Evolutionary conservation across 176 grass and related monocot genomes (phyloP).

Genomic region (Phragmites australis): DNA sequence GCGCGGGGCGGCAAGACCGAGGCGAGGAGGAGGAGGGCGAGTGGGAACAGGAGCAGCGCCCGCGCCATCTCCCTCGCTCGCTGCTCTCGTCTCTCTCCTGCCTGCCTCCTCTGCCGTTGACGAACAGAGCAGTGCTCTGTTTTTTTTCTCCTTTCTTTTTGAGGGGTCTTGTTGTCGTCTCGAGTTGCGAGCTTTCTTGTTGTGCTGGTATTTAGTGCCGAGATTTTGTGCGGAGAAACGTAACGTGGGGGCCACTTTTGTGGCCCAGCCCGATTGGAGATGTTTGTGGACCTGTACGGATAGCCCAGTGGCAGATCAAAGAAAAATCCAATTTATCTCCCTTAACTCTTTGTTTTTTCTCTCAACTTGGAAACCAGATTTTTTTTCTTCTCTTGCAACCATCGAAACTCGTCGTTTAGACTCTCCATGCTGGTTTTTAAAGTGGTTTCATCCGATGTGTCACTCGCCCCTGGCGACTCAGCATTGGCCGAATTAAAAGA

Average conservation of each 20-base stretch:
- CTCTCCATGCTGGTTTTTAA: no score
- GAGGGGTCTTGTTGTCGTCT: not conserved
- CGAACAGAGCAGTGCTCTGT: not conserved
- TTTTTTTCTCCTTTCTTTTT: not conserved
- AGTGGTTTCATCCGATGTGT: no score
- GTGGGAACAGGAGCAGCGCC: slow-evolving; percentile 25
- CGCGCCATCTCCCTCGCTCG: not conserved
- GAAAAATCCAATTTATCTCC: no score
- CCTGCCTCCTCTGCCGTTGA: not conserved
- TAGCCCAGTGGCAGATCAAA: no score
- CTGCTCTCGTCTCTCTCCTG: not conserved
- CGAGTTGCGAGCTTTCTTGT: not conserved
- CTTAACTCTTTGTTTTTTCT: no score
- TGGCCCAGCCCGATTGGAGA: not conserved
- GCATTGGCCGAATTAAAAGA: no score
- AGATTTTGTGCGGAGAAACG: not conserved
- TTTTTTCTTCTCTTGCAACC: no score
- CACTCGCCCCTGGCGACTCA: no score
- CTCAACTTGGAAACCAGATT: no score
- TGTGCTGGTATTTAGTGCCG: slow-evolving; percentile 18
- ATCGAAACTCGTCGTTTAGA: no score
- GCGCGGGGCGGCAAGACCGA: slow-evolving; percentile 29
- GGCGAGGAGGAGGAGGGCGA: slow-evolving; percentile 34
- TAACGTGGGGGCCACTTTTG: not conserved
- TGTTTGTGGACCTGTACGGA: not conserved